Evolutionary conservation across 805 yeast genomes (phyloP).

Genomic region (Ogataea methylovora): DNA sequence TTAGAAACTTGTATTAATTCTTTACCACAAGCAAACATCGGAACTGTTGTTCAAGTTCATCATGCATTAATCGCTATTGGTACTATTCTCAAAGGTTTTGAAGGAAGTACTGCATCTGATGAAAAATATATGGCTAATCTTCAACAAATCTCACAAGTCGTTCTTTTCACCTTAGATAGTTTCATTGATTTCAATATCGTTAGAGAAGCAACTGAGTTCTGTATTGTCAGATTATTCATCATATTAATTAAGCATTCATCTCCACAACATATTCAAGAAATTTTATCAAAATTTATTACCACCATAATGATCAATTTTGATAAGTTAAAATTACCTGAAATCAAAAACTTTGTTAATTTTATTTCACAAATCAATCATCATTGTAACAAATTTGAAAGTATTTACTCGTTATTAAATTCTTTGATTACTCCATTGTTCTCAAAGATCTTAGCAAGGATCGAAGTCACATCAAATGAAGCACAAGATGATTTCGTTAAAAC

Average conservation of each 20-base stretch:
- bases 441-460: constrained; percentile 43
- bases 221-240: constrained; percentile 82
- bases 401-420: constrained; percentile 68
- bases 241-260: constrained; percentile 42
- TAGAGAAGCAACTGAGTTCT: constrained; percentile 80
- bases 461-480: constrained; percentile 13
- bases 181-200: constrained; percentile 59
- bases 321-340: constrained; percentile 53
- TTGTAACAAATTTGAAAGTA: constrained; percentile 56
- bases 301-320: constrained; percentile 51
- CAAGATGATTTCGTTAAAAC: constrained; percentile 32
- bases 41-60: constrained; percentile 65
- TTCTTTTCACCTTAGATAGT: constrained; percentile 73
- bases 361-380: constrained; percentile 82
- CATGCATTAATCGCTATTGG: constrained; percentile 86
- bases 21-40: constrained; percentile 28
- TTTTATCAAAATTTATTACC: constrained; percentile 65
- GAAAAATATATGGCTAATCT: constrained; percentile 22
- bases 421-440: constrained; percentile 67
- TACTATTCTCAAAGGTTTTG: constrained; percentile 82
- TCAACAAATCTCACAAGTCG: constrained; percentile 57
- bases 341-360: constrained; percentile 77
- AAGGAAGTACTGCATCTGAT: constrained; percentile 26
- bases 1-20: constrained; percentile 55
- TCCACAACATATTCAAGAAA: constrained; percentile 30